Percentiles rank a stretch among this genome's conserved stretches.
Evolutionary conservation across 2,329 filamentous ascomycete genomes (phyloP).

Genomic region (Ilyonectria destructans): DNA sequence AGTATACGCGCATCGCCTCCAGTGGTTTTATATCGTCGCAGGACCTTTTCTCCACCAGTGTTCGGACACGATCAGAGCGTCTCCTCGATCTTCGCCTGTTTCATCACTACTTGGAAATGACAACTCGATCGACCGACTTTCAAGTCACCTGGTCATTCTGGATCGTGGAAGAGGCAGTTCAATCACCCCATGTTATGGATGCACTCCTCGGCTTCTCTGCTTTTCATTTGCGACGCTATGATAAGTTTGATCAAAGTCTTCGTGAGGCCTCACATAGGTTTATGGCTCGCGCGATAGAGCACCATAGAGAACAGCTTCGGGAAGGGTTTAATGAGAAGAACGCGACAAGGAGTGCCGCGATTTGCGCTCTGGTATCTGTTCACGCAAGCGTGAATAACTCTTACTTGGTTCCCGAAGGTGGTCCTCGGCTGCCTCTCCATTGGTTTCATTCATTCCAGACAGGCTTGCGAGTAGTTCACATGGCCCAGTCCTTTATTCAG

Average conservation of each 20-base stretch:
- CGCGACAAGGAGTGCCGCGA: constrained; percentile 2
- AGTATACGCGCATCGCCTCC: too few species aligned
- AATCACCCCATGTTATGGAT: constrained; percentile 10
- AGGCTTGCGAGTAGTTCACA: background rate
- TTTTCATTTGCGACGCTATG: constrained; percentile 16
- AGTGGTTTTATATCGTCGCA: background rate
- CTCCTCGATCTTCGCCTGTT: constrained; percentile 16
- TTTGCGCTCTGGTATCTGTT: background rate
- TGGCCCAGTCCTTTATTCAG: background rate
- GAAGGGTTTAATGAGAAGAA: background rate
- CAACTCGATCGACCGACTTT: background rate
- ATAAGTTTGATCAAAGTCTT: background rate
- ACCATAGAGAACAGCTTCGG: background rate
- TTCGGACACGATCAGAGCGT: background rate
- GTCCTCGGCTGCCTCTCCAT: background rate
- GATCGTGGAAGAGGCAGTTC: constrained; percentile 4
- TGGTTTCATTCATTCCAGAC: constrained; percentile 17
- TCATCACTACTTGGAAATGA: constrained; percentile 19
- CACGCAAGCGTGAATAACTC: background rate
- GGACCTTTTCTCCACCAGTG: background rate
- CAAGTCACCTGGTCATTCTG: constrained; percentile 4
- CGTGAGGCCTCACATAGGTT: constrained; percentile 18
- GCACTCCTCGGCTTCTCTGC: constrained; percentile 17
- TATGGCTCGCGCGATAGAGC: constrained; percentile 16
- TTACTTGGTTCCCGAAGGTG: background rate